phyloP scores from a whole-genome alignment of 177 flowering plant genomes.

The Vitis hybrid region DNA sequence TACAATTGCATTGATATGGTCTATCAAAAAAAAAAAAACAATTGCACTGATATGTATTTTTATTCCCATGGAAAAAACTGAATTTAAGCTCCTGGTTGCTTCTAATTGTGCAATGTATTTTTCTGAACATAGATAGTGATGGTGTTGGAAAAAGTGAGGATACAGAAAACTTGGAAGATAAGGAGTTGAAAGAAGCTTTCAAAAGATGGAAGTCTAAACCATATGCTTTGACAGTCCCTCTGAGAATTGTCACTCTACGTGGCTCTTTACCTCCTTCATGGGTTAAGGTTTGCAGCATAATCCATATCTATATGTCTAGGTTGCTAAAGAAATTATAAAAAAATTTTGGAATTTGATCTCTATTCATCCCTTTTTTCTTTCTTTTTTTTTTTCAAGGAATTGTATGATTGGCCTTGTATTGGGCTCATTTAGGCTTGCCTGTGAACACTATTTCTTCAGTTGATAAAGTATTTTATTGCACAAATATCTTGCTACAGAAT shows the following conservation, averaged over 20 bases:
- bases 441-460: too few species aligned
- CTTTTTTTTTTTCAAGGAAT: not conserved
- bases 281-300: constrained; percentile 56
- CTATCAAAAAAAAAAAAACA: too few species aligned
- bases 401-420: too few species aligned
- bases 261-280: constrained; percentile 89
- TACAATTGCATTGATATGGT: not conserved
- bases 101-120: not conserved
- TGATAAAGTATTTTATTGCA: too few species aligned
- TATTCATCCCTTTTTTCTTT: too few species aligned
- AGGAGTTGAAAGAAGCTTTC: constrained; percentile 54
- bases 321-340: too few species aligned
- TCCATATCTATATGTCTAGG: not conserved
- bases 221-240: constrained; percentile 79
- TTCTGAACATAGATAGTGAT: constrained; percentile 9
- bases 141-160: constrained; percentile 16
- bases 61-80: too few species aligned
- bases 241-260: constrained; percentile 72
- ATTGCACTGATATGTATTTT: not conserved
- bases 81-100: too few species aligned
- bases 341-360: too few species aligned
- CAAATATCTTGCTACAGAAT: too few species aligned
- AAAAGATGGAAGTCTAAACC: constrained; percentile 75
- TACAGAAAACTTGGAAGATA: constrained; percentile 32
- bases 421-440: too few species aligned